Evolutionary conservation across 208 protist species (phyloP), one percentile per base, ranked within the genome.

Genomic region (Leishmania turanica): DNA sequence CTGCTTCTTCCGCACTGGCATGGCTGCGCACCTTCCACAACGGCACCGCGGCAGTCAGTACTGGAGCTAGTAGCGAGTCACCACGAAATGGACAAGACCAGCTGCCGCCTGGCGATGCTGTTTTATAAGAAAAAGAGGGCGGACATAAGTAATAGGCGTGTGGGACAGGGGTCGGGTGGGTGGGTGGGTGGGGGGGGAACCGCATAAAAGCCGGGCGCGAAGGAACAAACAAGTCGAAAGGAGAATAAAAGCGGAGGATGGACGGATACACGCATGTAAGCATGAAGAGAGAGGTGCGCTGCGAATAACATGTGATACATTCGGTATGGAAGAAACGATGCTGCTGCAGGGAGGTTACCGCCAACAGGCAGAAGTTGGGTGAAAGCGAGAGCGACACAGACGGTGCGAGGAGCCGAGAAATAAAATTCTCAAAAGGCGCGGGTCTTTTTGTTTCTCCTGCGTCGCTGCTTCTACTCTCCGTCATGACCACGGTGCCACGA

Each of bases 1-100:
- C 84, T 97, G 95, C 54, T 89, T 92, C 78, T 97, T 97, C n/a
- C 95, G 86, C 47, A 97, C 83, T 37, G 95, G 95, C 95, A 97
- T 97, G n/a, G 17, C 53, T 75, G 72, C 71, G 42, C 9, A 42
- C 70, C 49, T 60, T 77, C 34, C 34, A 45, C 73, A 31, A 56
- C 49, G 27, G 45, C 53, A 60, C 77, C 19, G 65, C 47, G 42
- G 45, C 42, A 54, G 62, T 0, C 3, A 80, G 37, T 62, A 64
- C n/a, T 42, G 21, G 24, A 56, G 31, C 40, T 53, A 58, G 73
- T 34, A 47, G 47, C 7, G 42, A 49, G 2, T 1, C 66, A 31
- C 66, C 40, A 27, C 24, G 21, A 71, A 27, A 45, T 19, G 9
- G 17, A 37, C 27, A 80, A 6, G 45, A 37, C 13, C 45, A 8